phyloP scores from a whole-genome alignment of 2,329 filamentous ascomycete species.

The Stromatinia cepivora region DNA sequence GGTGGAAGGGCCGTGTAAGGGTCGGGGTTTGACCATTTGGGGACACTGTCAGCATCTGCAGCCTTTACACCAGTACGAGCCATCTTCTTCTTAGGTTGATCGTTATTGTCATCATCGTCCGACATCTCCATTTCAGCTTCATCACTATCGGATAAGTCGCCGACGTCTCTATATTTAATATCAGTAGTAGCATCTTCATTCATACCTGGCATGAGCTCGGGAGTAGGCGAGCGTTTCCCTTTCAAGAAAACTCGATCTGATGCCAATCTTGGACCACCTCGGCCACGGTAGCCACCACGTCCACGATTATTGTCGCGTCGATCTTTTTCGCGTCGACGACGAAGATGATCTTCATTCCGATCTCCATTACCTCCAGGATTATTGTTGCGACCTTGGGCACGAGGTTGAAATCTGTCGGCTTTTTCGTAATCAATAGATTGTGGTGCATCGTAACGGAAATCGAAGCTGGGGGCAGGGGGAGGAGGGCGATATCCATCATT shows the following conservation, averaged over 20 bases:
- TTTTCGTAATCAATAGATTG: slow-evolving; percentile 35
- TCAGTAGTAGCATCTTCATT: slow-evolving; percentile 35
- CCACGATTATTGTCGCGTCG: slow-evolving; percentile 23
- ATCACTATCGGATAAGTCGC: slow-evolving; percentile 63
- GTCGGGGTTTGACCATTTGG: slow-evolving; percentile 95
- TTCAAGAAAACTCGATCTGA: slow-evolving; percentile 41
- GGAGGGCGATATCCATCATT: slow-evolving; percentile 23
- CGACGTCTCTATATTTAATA: slow-evolving; percentile 55
- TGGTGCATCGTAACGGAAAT: slow-evolving; percentile 40
- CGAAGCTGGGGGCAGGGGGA: slow-evolving; percentile 33
- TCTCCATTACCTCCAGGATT: slow-evolving; percentile 8
- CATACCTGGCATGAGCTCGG: slow-evolving; percentile 42
- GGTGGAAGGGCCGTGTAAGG: slow-evolving; percentile 88
- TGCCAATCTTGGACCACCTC: slow-evolving; percentile 36
- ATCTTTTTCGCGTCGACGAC: background rate
- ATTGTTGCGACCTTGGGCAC: slow-evolving; percentile 32
- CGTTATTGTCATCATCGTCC: slow-evolving; percentile 42
- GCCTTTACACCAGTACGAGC: slow-evolving; percentile 43
- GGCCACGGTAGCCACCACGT: slow-evolving; percentile 36
- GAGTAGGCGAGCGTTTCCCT: slow-evolving; percentile 41
- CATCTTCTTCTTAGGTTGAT: slow-evolving; percentile 49
- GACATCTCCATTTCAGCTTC: slow-evolving; percentile 63
- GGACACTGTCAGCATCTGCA: slow-evolving; percentile 49
- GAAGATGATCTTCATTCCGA: slow-evolving; percentile 20
- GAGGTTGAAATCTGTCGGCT: slow-evolving; percentile 31